A percentile compares a stretch with the other conserved stretches of the same genome.
phyloP scores from a whole-genome alignment of 352 stramenopile genomes.

The Pythium monospermum region DNA sequence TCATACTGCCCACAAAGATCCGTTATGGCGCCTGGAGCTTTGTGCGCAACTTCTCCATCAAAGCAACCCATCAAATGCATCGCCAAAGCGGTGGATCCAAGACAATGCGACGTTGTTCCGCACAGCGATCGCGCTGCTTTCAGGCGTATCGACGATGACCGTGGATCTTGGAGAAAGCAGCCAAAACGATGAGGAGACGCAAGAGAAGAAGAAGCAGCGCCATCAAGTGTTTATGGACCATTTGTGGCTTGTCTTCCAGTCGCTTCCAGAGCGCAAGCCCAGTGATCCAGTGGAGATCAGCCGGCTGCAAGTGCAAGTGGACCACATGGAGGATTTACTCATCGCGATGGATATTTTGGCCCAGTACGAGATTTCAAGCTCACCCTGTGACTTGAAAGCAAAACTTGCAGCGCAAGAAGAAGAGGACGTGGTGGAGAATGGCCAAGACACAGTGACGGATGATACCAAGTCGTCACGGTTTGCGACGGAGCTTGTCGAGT shows the following conservation, averaged over 20 bases:
- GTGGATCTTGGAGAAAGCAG: conserved; percentile 43
- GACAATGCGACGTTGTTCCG: conserved; percentile 42
- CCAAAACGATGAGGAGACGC: neutral
- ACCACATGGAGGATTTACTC: conserved; percentile 71
- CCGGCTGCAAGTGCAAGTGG: conserved; percentile 61
- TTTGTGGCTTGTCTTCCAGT: conserved; percentile 71
- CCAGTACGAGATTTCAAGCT: conserved; percentile 49
- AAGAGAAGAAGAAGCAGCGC: neutral
- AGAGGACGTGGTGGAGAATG: too few relatives aligned
- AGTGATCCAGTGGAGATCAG: conserved; percentile 45
- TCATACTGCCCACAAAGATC: neutral
- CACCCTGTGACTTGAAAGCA: conserved; percentile 21
- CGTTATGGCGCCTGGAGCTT: conserved; percentile 28
- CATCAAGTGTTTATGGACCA: conserved; percentile 44
- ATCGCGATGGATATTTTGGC: conserved; percentile 62
- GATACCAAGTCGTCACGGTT: conserved; percentile 3
- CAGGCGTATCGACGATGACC: too few relatives aligned
- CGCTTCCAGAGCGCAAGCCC: conserved; percentile 56
- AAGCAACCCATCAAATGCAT: conserved; percentile 50
- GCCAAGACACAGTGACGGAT: neutral
- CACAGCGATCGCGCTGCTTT: too few relatives aligned
- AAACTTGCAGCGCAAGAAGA: conserved; percentile 5
- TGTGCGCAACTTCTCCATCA: conserved; percentile 52
- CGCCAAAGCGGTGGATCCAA: conserved; percentile 53
- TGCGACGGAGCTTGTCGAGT: conserved; percentile 32